Evolutionary conservation across 2,329 filamentous ascomycete genomes (phyloP), one percentile per base, ranked within the genome.

Genomic region (Dactylellina parvicollis): DNA sequence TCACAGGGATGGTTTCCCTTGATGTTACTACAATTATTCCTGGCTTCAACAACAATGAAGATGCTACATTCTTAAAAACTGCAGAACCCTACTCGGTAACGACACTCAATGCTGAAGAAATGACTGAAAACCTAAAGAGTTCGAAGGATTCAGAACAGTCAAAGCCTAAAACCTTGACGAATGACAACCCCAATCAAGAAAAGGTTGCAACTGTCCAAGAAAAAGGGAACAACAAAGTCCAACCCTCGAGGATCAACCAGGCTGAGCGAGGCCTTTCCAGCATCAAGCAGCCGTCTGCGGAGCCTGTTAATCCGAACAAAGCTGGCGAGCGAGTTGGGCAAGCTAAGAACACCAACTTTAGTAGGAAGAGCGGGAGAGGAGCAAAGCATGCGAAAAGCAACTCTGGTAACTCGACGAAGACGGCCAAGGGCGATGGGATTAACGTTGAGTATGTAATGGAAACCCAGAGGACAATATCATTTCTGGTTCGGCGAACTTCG

Each of bases 381-480:
- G n/a, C 22, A 22, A 61, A 34, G 28, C 65, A 70, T 20, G 20
- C 24, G 20, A 70, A 62, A 26, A 62, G 22, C 30, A 12, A 20
- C 16, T 70, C 65, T 32, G 28, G 22, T 9, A 49, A 56, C 34
- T 61, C 47, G 26, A 42, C n/a, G 44, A 61, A 56, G 47, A 20
- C 36, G 34, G 44, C 10, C 16, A 61, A 55, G 24, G 50, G 47
- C 34, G 65, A 56, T n/a, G 22, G 18, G 12, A 32, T 22, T 18
- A 61, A 56, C 36, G 10, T 26, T 1, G 44, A 40, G 65, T 70
- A 24, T 9, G 65, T 56, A 24, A 10, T 38, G 22, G 5, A 34
- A 54, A 14, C 26, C 16, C n/a, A 40, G n/a, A n/a, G n/a, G n/a
- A n/a, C n/a, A n/a, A n/a, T n/a, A n/a, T n/a, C n/a, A n/a, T n/a